These are phyloP conservation scores for Skeletonema costatum DNA, from an alignment of 108 stramenopile species.

Conservation along the genomic window DNA sequence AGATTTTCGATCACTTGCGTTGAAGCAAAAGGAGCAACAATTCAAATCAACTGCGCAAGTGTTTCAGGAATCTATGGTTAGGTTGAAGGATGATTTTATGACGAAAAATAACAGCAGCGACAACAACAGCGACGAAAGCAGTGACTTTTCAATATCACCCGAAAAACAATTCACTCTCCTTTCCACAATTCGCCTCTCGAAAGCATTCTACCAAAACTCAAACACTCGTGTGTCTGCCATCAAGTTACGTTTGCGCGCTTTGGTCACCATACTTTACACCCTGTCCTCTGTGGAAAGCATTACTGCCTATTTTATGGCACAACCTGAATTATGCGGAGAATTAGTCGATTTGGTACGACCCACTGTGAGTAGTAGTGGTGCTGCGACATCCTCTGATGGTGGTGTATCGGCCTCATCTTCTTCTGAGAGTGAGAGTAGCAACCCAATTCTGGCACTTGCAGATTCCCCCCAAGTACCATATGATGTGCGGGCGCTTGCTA, in stretches of 20 bases:
- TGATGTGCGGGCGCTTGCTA: conserved; percentile 70
- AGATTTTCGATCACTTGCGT: background rate
- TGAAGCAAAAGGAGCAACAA: background rate
- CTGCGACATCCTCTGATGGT: conserved; percentile 44
- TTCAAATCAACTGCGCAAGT: conserved; percentile 53
- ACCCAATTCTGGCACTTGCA: conserved; percentile 53
- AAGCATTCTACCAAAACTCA: conserved; percentile 65
- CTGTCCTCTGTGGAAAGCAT: conserved; percentile 81
- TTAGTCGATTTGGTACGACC: conserved; percentile 86
- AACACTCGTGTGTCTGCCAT: conserved; percentile 65
- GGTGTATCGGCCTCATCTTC: conserved; percentile 1
- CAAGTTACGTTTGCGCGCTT: conserved; percentile 72
- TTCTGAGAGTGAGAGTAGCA: background rate
- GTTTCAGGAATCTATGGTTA: conserved; percentile 37
- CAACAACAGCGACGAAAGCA: background rate
- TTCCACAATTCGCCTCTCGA: conserved; percentile 71
- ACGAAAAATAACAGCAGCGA: background rate
- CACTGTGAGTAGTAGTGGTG: conserved; percentile 53
- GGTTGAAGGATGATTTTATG: conserved; percentile 8
- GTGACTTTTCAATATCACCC: conserved; percentile 37
- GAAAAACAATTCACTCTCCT: conserved; percentile 81
- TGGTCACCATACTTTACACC: conserved; percentile 72
- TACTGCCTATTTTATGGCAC: conserved; percentile 85
- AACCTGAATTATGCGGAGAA: conserved; percentile 91
- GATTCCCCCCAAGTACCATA: conserved; percentile 73